Conservation (phyloP, 2,329 filamentous ascomycete genomes). For the Diaporthe longicolla region DNA sequence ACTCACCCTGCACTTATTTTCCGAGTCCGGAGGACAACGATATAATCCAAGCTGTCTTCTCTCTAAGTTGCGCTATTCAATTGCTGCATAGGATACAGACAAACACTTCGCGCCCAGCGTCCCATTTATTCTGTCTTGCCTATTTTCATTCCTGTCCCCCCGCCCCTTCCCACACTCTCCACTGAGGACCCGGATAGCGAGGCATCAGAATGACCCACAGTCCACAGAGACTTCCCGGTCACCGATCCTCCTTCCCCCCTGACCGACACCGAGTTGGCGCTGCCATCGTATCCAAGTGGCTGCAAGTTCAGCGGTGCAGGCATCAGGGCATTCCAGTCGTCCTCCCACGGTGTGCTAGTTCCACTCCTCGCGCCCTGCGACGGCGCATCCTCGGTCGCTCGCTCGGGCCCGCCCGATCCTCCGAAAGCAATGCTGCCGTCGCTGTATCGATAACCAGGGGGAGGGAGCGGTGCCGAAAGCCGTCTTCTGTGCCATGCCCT, state of each 20-base stretch:
- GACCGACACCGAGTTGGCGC: neutral
- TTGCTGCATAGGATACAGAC: neutral
- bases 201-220: neutral
- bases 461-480: conserved; percentile 26
- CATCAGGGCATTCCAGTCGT: conserved; percentile 3
- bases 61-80: neutral
- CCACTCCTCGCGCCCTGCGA: neutral
- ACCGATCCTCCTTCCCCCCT: conserved; percentile 3
- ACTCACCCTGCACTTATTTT: neutral
- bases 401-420: neutral
- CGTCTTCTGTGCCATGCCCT: conserved; percentile 38
- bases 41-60: neutral
- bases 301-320: conserved; percentile 24
- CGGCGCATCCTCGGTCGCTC: neutral
- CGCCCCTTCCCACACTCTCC: neutral
- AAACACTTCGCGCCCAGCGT: neutral
- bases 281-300: neutral
- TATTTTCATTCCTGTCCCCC: conserved; percentile 13
- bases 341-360: neutral
- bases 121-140: conserved; percentile 17
- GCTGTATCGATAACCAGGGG: conserved; percentile 6
- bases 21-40: no score
- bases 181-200: neutral
- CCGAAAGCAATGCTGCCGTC: neutral
- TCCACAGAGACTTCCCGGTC: conserved; percentile 24